A percentile compares a stretch with the other conserved stretches of the same genome.
Conservation (phyloP, 768 basidiomycete genomes). For the Macrolepiota albuminosa region DNA sequence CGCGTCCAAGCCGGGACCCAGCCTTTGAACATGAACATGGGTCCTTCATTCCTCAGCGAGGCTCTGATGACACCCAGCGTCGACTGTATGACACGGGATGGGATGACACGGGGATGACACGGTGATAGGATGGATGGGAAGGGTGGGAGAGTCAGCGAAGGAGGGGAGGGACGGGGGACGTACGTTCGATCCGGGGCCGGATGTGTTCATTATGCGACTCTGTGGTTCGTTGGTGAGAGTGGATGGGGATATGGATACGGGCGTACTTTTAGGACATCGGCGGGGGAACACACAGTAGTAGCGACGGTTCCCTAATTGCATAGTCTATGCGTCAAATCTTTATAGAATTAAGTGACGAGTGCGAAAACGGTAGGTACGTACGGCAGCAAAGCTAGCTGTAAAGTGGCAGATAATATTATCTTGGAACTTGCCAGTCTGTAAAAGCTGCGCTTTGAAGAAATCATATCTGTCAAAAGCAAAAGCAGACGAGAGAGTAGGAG, state of each 20-base stretch:
- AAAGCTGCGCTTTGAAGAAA: conserved; percentile 82
- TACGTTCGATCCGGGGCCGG: conserved; percentile 73
- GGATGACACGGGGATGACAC: too few relatives aligned
- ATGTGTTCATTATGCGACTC: conserved; percentile 88
- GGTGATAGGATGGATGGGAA: too few relatives aligned
- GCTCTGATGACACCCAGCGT: conserved; percentile 64
- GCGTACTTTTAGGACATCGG: conserved; percentile 74
- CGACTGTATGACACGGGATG: conserved; percentile 35
- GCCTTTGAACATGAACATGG: conserved; percentile 92
- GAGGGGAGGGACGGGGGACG: conserved; percentile 19
- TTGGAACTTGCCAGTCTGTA: conserved; percentile 65
- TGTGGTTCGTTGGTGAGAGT: conserved; percentile 15
- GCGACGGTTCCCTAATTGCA: conserved; percentile 70
- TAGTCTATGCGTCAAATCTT: too few relatives aligned
- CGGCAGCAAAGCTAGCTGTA: conserved; percentile 82
- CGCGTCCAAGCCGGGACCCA: conserved; percentile 87
- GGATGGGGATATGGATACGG: neutral
- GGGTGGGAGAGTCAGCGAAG: neutral
- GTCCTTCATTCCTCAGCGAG: conserved; percentile 68
- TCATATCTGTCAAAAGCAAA: conserved; percentile 60
- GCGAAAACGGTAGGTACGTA: conserved; percentile 26
- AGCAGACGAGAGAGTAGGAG: too few relatives aligned
- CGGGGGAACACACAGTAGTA: conserved; percentile 85
- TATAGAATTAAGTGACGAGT: too few relatives aligned
- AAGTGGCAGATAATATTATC: conserved; percentile 86